Percentiles rank a stretch among this genome's conserved stretches.
phyloP scores from a whole-genome alignment of 441 rosid species.

The Isatis lusitanica region DNA sequence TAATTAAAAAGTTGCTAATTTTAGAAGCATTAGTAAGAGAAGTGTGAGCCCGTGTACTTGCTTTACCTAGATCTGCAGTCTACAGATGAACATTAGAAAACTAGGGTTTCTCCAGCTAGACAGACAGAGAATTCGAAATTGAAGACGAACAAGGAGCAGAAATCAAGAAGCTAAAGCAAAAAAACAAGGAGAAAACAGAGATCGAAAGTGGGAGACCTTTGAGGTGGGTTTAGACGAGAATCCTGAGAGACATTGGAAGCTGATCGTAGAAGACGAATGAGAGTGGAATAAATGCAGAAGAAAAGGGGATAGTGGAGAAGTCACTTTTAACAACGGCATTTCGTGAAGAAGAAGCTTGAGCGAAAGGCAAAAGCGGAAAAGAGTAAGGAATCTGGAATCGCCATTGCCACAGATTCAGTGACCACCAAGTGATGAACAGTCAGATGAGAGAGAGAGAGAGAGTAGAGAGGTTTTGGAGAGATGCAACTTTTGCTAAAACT shows the following conservation, averaged over 20 bases:
- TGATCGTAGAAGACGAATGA: conserved; percentile 28
- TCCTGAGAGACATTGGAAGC: conserved; percentile 15
- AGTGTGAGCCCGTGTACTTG: background rate
- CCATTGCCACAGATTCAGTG: conserved; percentile 37
- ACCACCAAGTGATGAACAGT: conserved; percentile 14
- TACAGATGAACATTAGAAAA: conserved; percentile 1
- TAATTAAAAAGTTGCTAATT: conserved; percentile 16
- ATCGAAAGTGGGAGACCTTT: conserved; percentile 22
- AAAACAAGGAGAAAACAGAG: background rate
- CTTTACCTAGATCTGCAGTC: conserved; percentile 29
- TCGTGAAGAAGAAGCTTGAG: conserved; percentile 36
- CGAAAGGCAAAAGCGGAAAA: conserved; percentile 27
- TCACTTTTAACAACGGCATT: conserved; percentile 39
- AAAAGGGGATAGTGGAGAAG: conserved; percentile 17
- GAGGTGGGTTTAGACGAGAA: conserved; percentile 18
- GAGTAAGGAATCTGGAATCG: conserved; percentile 35
- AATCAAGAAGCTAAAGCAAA: background rate
- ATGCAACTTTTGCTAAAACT: conserved; percentile 9
- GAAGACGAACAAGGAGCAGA: background rate
- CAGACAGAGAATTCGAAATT: conserved; percentile 1
- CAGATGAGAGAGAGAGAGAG: conserved; percentile 21
- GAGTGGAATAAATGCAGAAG: conserved; percentile 28
- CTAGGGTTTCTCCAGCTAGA: conserved; percentile 31
- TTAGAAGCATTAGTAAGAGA: conserved; percentile 2
- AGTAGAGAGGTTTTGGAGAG: background rate